Percentiles rank a stretch among this genome's conserved stretches.
Evolutionary conservation across 129 eudicot species (phyloP).

Genomic region (Scalesia atractyloides): DNA sequence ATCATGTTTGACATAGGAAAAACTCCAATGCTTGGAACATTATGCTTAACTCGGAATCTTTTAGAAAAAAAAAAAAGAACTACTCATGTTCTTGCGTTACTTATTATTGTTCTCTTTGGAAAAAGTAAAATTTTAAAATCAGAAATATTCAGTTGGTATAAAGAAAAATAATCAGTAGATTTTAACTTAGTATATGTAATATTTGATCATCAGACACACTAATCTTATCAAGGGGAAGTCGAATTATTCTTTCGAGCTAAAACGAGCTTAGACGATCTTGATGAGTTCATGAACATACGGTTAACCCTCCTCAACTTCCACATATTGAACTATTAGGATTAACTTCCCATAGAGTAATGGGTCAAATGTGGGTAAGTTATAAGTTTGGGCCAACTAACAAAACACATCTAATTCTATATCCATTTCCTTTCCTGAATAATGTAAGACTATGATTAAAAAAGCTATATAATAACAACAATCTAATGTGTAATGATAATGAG

Average conservation of each 20-base stretch:
- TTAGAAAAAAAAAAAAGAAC: background rate
- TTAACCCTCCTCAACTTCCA: too few relatives aligned
- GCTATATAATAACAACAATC: too few relatives aligned
- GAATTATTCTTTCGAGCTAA: background rate
- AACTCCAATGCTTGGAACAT: background rate
- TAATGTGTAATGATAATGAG: too few relatives aligned
- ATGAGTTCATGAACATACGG: background rate
- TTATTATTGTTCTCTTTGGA: background rate
- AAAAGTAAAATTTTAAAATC: background rate
- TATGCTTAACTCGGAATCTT: slow-evolving; percentile 9
- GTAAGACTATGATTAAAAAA: background rate
- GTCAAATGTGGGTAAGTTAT: background rate
- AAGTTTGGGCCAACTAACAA: slow-evolving; percentile 5
- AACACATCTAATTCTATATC: background rate
- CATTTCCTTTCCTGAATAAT: background rate
- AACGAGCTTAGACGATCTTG: background rate
- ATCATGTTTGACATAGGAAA: slow-evolving; percentile 2
- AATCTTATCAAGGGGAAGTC: background rate
- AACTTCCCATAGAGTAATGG: background rate
- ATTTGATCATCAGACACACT: background rate
- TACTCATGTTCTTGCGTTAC: slow-evolving; percentile 6
- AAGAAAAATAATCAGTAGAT: background rate
- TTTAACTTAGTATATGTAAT: background rate
- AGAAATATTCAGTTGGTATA: background rate
- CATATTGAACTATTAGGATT: too few relatives aligned